phyloP scores from a whole-genome alignment of 345 rosid genomes.

The Murraya koenigii region DNA sequence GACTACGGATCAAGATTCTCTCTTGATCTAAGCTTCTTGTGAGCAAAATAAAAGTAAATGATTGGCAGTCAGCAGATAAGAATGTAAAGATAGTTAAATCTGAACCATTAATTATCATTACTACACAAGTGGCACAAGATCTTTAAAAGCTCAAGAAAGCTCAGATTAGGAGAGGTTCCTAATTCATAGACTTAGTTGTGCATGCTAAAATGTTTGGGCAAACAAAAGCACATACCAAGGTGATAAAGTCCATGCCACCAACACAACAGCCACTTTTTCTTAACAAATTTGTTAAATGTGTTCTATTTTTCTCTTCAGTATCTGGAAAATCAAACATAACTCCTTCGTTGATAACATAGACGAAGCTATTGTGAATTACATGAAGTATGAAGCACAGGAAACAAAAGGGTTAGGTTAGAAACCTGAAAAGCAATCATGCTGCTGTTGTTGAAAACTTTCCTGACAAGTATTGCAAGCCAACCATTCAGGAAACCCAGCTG shows the following conservation, averaged over 20 bases:
- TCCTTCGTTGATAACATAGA: not conserved
- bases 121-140: not conserved
- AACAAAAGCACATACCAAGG: slow-evolving; percentile 51
- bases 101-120: not conserved
- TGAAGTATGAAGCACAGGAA: not conserved
- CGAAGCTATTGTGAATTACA: not conserved
- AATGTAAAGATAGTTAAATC: not conserved
- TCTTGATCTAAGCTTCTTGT: not conserved
- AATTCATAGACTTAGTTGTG: not conserved
- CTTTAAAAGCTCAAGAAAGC: not conserved
- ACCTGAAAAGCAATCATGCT: slow-evolving; percentile 31
- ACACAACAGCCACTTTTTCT: slow-evolving; percentile 46
- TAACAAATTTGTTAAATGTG: slow-evolving; percentile 12
- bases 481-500: slow-evolving; percentile 60
- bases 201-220: not conserved
- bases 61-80: not conserved
- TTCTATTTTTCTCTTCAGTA: slow-evolving; percentile 20
- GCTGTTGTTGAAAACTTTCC: slow-evolving; percentile 20
- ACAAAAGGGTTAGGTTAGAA: slow-evolving; percentile 7
- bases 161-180: not conserved
- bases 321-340: slow-evolving; percentile 22
- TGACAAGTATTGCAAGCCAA: slow-evolving; percentile 49
- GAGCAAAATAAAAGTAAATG: not conserved
- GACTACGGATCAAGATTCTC: not conserved
- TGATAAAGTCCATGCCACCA: slow-evolving; percentile 78